These are phyloP conservation scores for Pseudogymnoascus sp. DNA, from an alignment of 2,329 filamentous ascomycete genomes.

Conservation along the genomic window DNA sequence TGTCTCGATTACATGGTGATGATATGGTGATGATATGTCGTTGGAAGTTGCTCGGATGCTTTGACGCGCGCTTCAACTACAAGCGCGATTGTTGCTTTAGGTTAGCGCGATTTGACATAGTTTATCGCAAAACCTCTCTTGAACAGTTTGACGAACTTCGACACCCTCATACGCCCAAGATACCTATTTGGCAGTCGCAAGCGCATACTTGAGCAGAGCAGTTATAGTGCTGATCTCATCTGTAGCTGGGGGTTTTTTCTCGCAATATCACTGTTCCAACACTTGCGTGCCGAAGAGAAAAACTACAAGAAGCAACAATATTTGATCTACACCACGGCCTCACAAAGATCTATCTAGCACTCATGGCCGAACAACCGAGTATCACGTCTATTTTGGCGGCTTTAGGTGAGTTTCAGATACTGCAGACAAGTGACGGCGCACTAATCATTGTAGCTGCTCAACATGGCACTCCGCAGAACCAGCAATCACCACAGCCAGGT, in stretches of 20 bases:
- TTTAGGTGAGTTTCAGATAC: constrained; percentile 32
- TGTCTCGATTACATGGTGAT: background rate
- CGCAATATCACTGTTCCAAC: background rate
- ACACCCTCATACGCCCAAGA: background rate
- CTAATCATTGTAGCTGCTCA: constrained; percentile 12
- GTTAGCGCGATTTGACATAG: constrained; percentile 1
- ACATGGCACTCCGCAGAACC: constrained; percentile 27
- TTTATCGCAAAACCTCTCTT: constrained; percentile 8
- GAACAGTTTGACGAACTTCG: background rate
- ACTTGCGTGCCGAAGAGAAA: background rate
- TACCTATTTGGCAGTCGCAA: background rate
- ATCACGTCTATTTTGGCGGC: constrained; percentile 45
- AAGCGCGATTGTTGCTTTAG: constrained; percentile 4
- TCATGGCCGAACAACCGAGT: constrained; percentile 40
- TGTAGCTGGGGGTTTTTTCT: background rate
- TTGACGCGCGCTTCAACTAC: background rate
- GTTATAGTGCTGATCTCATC: background rate
- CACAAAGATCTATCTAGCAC: background rate
- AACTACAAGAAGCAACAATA: background rate
- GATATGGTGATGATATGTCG: background rate
- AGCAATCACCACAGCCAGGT: constrained; percentile 32
- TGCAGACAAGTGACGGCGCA: background rate
- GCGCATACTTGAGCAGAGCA: background rate
- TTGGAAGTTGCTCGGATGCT: background rate
- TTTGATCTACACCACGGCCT: background rate